phyloP scores from a whole-genome alignment of 371 early-diverging fungal genomes.

The Haplosporangium sp. region DNA sequence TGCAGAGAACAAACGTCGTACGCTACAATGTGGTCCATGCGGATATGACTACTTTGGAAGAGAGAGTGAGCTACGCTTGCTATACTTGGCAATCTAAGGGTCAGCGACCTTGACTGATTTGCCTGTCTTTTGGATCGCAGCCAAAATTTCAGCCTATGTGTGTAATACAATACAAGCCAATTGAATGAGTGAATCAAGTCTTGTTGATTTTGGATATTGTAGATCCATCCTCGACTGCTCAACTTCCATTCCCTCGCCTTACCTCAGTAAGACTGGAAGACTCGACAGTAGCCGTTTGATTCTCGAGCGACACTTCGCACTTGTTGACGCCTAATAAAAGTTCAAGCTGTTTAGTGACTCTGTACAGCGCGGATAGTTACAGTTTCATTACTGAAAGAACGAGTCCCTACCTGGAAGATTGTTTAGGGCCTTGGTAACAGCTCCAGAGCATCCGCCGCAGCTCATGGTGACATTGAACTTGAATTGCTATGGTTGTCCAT shows the following conservation, averaged over 20 bases:
- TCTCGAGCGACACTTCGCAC: constrained; percentile 74
- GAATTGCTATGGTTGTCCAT: constrained; percentile 51
- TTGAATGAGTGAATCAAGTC: not conserved
- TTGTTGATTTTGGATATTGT: not conserved
- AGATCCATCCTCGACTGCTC: not conserved
- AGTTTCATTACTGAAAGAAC: not conserved
- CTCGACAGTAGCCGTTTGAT: constrained; percentile 72
- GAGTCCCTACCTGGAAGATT: constrained; percentile 66
- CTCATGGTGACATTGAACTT: constrained; percentile 85
- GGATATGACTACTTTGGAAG: too few relatives aligned
- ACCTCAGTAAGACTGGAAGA: constrained; percentile 40
- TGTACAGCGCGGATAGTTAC: not conserved
- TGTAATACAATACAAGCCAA: not conserved
- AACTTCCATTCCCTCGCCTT: not conserved
- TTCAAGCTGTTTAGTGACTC: too few relatives aligned
- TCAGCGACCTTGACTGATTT: constrained; percentile 57
- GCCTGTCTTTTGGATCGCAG: constrained; percentile 81
- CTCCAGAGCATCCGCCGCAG: constrained; percentile 84
- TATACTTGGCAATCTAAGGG: not conserved
- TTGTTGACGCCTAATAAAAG: constrained; percentile 63
- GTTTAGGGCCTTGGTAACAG: constrained; percentile 74
- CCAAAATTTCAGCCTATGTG: constrained; percentile 70
- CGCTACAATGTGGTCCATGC: too few relatives aligned
- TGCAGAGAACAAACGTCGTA: too few relatives aligned
- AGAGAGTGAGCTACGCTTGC: not conserved